A percentile compares a stretch with the other conserved stretches of the same genome.
Conservation (phyloP, 768 basidiomycete species). For the Phlebiopsis gigantea region DNA sequence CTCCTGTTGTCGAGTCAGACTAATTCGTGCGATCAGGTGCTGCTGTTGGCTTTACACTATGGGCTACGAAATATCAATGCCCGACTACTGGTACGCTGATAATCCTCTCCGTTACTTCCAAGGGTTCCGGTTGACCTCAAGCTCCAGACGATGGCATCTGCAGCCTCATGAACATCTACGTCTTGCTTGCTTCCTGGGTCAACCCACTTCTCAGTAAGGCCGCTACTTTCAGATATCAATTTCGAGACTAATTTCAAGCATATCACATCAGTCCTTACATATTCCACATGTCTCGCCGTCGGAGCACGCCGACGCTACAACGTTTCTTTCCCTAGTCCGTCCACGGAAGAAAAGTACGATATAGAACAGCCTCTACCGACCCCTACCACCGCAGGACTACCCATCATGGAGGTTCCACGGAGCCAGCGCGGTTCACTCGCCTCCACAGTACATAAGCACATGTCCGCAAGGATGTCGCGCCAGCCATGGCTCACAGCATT, state of each 20-base stretch:
- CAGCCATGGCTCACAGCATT: background rate
- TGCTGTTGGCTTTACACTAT: slow-evolving; percentile 38
- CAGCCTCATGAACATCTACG: slow-evolving; percentile 40
- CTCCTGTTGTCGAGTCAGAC: background rate
- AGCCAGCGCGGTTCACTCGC: background rate
- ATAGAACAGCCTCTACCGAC: slow-evolving; percentile 1
- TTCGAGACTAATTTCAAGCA: slow-evolving; percentile 7
- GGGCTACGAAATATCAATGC: slow-evolving; percentile 40
- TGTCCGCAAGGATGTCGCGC: slow-evolving; percentile 9
- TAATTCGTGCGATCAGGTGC: slow-evolving; percentile 27
- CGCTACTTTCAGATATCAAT: background rate
- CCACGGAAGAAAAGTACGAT: background rate
- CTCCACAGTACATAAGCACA: background rate
- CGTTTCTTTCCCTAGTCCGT: background rate
- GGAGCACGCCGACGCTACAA: slow-evolving; percentile 5
- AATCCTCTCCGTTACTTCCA: background rate
- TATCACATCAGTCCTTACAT: slow-evolving; percentile 34
- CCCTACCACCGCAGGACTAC: slow-evolving; percentile 3
- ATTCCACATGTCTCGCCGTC: slow-evolving; percentile 33
- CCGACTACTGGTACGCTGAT: slow-evolving; percentile 13
- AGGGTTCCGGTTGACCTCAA: background rate
- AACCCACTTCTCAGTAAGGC: slow-evolving; percentile 45
- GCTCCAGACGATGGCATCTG: slow-evolving; percentile 36
- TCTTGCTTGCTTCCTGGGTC: slow-evolving; percentile 49
- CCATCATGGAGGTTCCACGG: slow-evolving; percentile 7